These are phyloP conservation scores for Nakaseomyces sp. DNA, from an alignment of 1,139 yeast species.

Conservation along the genomic window DNA sequence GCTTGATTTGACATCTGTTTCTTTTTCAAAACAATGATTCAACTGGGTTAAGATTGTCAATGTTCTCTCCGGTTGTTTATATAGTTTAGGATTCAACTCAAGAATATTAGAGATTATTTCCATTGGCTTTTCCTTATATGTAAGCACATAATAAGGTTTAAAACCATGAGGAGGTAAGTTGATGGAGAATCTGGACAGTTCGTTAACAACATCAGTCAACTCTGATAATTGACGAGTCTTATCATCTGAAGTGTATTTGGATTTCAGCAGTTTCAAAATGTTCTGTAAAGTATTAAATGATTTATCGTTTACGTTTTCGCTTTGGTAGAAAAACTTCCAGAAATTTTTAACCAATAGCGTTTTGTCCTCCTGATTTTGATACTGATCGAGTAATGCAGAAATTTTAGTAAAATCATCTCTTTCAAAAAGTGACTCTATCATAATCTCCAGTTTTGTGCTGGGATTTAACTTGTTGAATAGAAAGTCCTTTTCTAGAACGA, in stretches of 20 bases:
- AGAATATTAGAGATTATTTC: slow-evolving; percentile 38
- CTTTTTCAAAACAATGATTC: slow-evolving; percentile 30
- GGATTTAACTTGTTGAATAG: slow-evolving; percentile 15
- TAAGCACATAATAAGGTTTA: slow-evolving; percentile 34
- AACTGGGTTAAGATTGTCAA: slow-evolving; percentile 38
- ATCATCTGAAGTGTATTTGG: neutral
- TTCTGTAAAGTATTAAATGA: slow-evolving; percentile 38
- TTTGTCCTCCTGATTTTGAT: slow-evolving; percentile 18
- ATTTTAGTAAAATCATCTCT: slow-evolving; percentile 21
- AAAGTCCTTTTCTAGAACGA: neutral
- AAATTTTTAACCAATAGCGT: slow-evolving; percentile 33
- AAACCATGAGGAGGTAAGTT: slow-evolving; percentile 32
- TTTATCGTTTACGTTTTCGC: neutral
- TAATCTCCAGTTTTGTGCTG: slow-evolving; percentile 13
- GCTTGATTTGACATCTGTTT: slow-evolving; percentile 2
- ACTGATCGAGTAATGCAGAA: slow-evolving; percentile 11
- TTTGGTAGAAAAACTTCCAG: slow-evolving; percentile 45
- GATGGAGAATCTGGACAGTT: slow-evolving; percentile 33
- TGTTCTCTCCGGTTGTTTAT: slow-evolving; percentile 41
- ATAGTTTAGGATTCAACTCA: slow-evolving; percentile 49
- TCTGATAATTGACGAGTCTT: slow-evolving; percentile 21
- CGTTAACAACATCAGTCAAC: slow-evolving; percentile 34
- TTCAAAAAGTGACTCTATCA: slow-evolving; percentile 21
- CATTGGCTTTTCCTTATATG: slow-evolving; percentile 28
- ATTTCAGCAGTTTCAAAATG: slow-evolving; percentile 7